A percentile compares a stretch with the other conserved stretches of the same genome.
These are phyloP conservation scores for Quillaja saponaria DNA, from an alignment of 306 rosid genomes.

Conservation along the genomic window DNA sequence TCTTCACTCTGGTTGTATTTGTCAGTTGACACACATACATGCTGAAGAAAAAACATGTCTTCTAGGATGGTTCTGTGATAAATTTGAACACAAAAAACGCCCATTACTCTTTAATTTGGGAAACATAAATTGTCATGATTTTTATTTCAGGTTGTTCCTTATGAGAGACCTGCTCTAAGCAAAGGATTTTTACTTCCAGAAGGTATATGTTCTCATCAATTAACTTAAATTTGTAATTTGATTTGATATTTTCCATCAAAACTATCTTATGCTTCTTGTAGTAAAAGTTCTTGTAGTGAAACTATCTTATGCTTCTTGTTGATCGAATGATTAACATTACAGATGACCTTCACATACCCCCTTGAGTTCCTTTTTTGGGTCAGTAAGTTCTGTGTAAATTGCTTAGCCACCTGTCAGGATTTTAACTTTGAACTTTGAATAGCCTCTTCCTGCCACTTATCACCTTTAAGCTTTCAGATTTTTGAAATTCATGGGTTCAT, in stretches of 20 bases:
- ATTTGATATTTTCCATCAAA: not conserved
- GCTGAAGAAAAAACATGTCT: no score
- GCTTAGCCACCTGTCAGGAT: constrained; percentile 1
- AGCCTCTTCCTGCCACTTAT: not conserved
- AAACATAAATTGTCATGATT: constrained; percentile 19
- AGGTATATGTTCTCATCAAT: constrained; percentile 51
- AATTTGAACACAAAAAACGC: not conserved
- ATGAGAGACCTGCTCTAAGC: constrained; percentile 99
- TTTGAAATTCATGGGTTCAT: not conserved
- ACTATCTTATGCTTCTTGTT: constrained; percentile 2
- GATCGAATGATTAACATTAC: not conserved
- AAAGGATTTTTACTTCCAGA: constrained; percentile 95
- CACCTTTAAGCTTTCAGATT: not conserved
- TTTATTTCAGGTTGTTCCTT: constrained; percentile 83
- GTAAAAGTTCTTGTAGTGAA: not conserved
- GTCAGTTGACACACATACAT: no score
- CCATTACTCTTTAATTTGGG: not conserved
- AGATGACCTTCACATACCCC: not conserved
- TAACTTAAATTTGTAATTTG: constrained; percentile 7
- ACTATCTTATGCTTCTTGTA: constrained; percentile 2
- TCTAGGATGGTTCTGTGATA: not conserved
- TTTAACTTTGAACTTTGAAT: not conserved
- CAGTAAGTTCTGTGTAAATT: not conserved
- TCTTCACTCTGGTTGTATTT: no score
- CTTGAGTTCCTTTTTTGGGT: not conserved